A percentile compares a stretch with the other conserved stretches of the same genome.
These are phyloP conservation scores for Sordaria brevicollis DNA, from an alignment of 495 filamentous ascomycete genomes.

Conservation along the genomic window DNA sequence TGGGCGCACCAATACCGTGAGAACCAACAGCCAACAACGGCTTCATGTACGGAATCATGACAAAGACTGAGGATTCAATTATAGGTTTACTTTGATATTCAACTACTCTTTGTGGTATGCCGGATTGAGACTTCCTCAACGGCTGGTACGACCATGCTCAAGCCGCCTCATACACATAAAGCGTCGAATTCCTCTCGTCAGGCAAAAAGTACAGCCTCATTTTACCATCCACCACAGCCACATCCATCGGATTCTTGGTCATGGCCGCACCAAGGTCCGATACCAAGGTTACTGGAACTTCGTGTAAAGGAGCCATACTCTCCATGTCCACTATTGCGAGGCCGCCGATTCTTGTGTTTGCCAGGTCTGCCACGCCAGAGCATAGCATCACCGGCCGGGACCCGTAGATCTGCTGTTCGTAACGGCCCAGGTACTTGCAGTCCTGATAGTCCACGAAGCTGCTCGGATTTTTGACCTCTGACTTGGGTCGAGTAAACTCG, in stretches of 20 bases:
- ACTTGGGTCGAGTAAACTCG: conserved; percentile 15
- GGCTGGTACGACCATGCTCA: too few species aligned
- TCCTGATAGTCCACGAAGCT: conserved; percentile 29
- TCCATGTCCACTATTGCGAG: conserved; percentile 26
- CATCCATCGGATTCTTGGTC: conserved; percentile 29
- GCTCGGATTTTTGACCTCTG: conserved; percentile 14
- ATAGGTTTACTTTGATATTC: too few species aligned
- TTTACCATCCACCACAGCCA: conserved; percentile 23
- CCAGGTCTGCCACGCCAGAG: conserved; percentile 21
- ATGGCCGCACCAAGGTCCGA: conserved; percentile 18
- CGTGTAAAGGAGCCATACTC: conserved; percentile 23
- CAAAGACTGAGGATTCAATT: too few species aligned
- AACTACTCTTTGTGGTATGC: too few species aligned
- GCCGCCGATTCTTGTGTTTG: conserved; percentile 20
- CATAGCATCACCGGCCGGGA: conserved; percentile 25
- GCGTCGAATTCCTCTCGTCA: conserved; percentile 24
- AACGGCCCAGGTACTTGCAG: conserved; percentile 28
- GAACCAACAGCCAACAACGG: too few species aligned
- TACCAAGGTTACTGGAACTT: conserved; percentile 25
- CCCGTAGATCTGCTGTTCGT: conserved; percentile 9
- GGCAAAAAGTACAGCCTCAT: conserved; percentile 26
- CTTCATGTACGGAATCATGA: too few species aligned
- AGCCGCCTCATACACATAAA: conserved; percentile 27
- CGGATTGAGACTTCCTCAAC: too few species aligned
- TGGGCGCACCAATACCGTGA: too few species aligned